These are phyloP conservation scores for Neostapfia colusana DNA, from an alignment of 176 grass and related monocot genomes.

Conservation along the genomic window DNA sequence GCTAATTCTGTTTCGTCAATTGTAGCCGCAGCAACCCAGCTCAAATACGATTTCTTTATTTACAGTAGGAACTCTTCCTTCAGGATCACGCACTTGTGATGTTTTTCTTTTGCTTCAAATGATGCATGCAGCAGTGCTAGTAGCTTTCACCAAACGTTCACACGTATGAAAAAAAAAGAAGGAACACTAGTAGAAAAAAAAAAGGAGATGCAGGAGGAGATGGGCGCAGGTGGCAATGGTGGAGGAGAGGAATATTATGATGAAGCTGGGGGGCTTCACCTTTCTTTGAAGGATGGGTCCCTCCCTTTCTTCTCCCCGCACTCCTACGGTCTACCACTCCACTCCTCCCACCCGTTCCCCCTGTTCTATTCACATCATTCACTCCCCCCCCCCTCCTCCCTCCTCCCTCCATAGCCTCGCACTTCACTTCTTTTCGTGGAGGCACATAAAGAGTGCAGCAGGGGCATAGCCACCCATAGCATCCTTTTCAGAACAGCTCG, in stretches of 20 bases:
- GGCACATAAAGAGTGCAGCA: slow-evolving; percentile 47
- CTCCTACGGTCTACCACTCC: slow-evolving; percentile 32
- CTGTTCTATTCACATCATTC: slow-evolving; percentile 34
- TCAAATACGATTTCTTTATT: neutral
- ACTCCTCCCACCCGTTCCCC: neutral
- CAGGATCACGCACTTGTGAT: slow-evolving; percentile 39
- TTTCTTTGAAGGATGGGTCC: slow-evolving; percentile 49
- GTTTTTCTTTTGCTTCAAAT: slow-evolving; percentile 53
- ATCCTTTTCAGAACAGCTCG: slow-evolving; percentile 53
- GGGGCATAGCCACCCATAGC: slow-evolving; percentile 23
- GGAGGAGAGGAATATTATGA: slow-evolving; percentile 50
- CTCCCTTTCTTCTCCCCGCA: neutral
- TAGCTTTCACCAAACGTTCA: slow-evolving; percentile 38
- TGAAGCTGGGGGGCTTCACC: slow-evolving; percentile 43
- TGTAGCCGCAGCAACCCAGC: slow-evolving; percentile 4
- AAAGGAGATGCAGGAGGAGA: slow-evolving; percentile 42
- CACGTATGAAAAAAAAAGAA: neutral
- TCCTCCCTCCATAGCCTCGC: neutral
- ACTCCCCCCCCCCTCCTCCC: neutral
- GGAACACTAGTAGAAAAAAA: slow-evolving; percentile 23
- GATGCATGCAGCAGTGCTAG: slow-evolving; percentile 39
- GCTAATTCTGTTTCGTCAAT: slow-evolving; percentile 3
- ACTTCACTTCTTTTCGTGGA: slow-evolving; percentile 48
- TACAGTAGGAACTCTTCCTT: neutral
- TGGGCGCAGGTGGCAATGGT: slow-evolving; percentile 40